A percentile compares a stretch with the other conserved stretches of the same genome.
Conservation (phyloP, 2,329 filamentous ascomycete genomes). For the Orbilia brochopaga region DNA sequence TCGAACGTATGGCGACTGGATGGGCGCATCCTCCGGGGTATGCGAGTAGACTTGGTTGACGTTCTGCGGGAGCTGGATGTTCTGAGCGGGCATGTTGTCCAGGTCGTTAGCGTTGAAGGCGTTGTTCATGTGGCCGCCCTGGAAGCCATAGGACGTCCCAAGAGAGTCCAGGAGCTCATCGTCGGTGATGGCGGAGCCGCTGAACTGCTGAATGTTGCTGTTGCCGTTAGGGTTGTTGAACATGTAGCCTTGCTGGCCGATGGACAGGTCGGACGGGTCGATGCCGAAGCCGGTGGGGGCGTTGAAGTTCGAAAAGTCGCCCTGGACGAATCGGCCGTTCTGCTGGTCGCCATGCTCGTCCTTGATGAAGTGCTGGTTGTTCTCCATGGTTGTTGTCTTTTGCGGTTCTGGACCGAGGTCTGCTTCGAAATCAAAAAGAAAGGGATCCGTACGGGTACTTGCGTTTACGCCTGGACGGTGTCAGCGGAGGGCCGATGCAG, state of each 20-base stretch:
- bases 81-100: conserved; percentile 34
- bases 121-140: conserved; percentile 39
- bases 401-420: conserved; percentile 51
- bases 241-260: conserved; percentile 61
- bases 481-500: conserved; percentile 10
- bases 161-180: conserved; percentile 66
- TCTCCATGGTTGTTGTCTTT: conserved; percentile 55
- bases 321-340: conserved; percentile 60
- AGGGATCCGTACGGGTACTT: conserved; percentile 51
- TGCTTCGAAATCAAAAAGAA: conserved; percentile 52
- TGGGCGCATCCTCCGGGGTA: conserved; percentile 88
- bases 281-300: conserved; percentile 61
- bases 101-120: conserved; percentile 40
- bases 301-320: conserved; percentile 50
- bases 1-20: conserved; percentile 83
- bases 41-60: conserved; percentile 72
- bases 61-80: conserved; percentile 46
- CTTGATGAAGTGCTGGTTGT: conserved; percentile 68
- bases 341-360: conserved; percentile 52
- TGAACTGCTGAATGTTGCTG: conserved; percentile 73
- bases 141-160: conserved; percentile 46
- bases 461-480: conserved; percentile 41
- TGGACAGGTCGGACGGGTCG: conserved; percentile 83
- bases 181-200: conserved; percentile 77
- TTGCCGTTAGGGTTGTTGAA: conserved; percentile 63